Evolutionary conservation across 306 rosid species (phyloP), one percentile per base, ranked within the genome.

Genomic region (Quercus variabilis): DNA sequence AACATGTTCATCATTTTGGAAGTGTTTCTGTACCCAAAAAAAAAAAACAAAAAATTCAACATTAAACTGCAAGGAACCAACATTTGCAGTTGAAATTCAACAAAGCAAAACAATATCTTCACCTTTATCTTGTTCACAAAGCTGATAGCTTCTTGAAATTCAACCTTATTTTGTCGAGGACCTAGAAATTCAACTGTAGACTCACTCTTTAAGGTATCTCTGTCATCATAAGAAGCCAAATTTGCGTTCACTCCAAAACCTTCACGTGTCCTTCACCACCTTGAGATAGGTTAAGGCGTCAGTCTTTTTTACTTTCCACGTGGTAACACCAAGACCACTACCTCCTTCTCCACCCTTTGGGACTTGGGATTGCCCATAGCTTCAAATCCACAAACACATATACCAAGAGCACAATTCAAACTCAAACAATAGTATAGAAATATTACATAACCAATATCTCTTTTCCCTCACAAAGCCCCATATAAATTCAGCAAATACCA

Each of bases 61-160:
- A 65, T 76, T 74, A 70, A 79, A 49, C 1, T 33, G 54, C 15
- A 23, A 80, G 59, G 52, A 41, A 79, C 51, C 56, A 59, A 76
- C 11, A 38, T 75, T 38, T 25, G 41, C 56, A 67, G 55, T 64
- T 54, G 73, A 76, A 69, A 67, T 28, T 59, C 74, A 9, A 51
- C 70, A 76, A 54, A 3, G 54, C 51, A 21, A 73, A 79, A 77
- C 51, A n/a, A 26, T 63, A 71, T 8, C 26, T 59, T 83, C 73
- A 96, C 99, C 98, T 96, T 96, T 85, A 96, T 96, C 93, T 93
- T 96, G 89, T 91, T 92, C 43, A 96, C 99, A 78, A 96, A 96
- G 82, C 90, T 93, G 78, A 96, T 96, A 74, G 99, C 99, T 91
- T 96, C 98, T 55, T 93, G 97, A 78, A 96, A 96, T 77, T 93